Conservation (phyloP, 257 asterid genomes). For the Nicotiana sylvestris region DNA sequence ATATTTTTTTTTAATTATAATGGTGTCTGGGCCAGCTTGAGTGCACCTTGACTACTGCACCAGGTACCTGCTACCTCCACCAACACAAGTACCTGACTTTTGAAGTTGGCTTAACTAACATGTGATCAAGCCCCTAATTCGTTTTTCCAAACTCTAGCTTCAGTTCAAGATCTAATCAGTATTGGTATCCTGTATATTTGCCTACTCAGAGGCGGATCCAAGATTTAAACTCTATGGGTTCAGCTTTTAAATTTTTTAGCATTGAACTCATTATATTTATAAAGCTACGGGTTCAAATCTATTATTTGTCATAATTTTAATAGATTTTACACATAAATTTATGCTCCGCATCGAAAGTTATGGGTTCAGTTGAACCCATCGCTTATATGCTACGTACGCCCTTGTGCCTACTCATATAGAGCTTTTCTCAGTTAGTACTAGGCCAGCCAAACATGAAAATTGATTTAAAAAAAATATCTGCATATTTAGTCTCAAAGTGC, state of each 20-base stretch:
- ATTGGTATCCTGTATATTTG: background rate
- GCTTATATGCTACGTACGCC: too few species aligned
- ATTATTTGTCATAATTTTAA: too few species aligned
- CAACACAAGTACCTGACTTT: background rate
- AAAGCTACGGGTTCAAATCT: too few species aligned
- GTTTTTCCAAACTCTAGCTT: background rate
- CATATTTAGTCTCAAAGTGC: background rate
- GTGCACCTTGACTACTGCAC: background rate
- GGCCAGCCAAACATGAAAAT: background rate
- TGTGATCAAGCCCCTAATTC: background rate
- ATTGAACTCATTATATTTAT: too few species aligned
- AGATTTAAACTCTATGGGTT: too few species aligned
- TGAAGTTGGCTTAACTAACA: background rate
- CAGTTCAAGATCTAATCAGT: too few species aligned
- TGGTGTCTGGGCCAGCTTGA: background rate
- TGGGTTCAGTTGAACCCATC: too few species aligned
- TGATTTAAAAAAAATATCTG: background rate
- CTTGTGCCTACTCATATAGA: background rate
- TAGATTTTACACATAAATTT: too few species aligned
- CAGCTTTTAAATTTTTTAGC: too few species aligned
- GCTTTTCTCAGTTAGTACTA: background rate
- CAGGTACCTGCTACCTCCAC: background rate
- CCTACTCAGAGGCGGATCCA: background rate
- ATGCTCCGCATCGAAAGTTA: too few species aligned
- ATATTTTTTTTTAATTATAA: background rate